phyloP scores from a whole-genome alignment of 495 filamentous ascomycete species.

The Aspergillus sclerotioniger region DNA sequence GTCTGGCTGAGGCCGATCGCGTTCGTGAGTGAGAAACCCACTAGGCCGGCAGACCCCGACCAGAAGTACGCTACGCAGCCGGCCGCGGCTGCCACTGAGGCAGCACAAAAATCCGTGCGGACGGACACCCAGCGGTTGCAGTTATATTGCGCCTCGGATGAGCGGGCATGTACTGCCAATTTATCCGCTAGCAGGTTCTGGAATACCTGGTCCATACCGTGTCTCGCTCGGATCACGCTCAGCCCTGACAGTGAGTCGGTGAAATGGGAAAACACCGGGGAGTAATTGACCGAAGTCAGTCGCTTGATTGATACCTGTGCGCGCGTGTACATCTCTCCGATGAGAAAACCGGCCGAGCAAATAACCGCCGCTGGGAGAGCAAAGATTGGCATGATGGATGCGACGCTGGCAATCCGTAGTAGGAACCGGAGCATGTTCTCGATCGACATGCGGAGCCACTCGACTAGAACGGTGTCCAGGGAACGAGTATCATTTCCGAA shows the following conservation, averaged over 20 bases:
- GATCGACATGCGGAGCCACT: constrained; percentile 39
- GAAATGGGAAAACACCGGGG: constrained; percentile 51
- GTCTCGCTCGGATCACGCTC: constrained; percentile 45
- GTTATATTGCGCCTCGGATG: constrained; percentile 46
- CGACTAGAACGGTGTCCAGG: constrained; percentile 57
- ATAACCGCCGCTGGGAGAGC: constrained; percentile 42
- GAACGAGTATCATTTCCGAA: constrained; percentile 63
- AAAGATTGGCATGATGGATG: constrained; percentile 50
- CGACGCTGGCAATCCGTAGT: constrained; percentile 44
- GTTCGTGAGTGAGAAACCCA: constrained; percentile 50
- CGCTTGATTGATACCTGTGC: constrained; percentile 45
- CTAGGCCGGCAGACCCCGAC: constrained; percentile 39
- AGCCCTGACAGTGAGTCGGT: constrained; percentile 48
- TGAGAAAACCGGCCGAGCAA: constrained; percentile 39
- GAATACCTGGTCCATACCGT: constrained; percentile 44
- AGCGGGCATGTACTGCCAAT: constrained; percentile 34
- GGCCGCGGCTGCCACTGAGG: constrained; percentile 43
- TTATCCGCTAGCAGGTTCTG: constrained; percentile 41
- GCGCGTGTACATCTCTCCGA: constrained; percentile 51
- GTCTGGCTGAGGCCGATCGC: constrained; percentile 47
- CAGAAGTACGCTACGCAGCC: constrained; percentile 45
- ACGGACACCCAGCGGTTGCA: constrained; percentile 52
- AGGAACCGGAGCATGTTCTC: constrained; percentile 38
- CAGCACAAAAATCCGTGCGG: constrained; percentile 47
- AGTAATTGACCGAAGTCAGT: constrained; percentile 43